Base-by-base conservation (phyloP, 1,284 basidiomycete genomes). In the Inonotus hispidus region DNA sequence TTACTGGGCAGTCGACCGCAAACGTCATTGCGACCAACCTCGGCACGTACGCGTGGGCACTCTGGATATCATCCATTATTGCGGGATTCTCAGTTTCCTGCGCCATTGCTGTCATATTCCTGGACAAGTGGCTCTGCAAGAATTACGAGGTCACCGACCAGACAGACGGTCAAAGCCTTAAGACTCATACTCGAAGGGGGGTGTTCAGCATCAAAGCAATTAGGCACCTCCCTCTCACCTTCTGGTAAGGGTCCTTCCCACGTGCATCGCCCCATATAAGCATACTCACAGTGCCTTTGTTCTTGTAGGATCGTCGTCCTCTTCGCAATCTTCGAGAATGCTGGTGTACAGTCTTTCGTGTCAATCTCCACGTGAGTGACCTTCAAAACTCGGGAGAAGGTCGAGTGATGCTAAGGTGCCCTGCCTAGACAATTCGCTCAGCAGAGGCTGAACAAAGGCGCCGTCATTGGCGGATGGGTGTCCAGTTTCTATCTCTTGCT, bases 401-500 rank as follows among this genome's bases (percentile, higher is more conserved):
- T 37, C 52, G 11, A n/a, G 29, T 23, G 25, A 56, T 29, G 29
- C 53, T 53, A 53, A 37, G 29, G 57, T 49, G 2, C 2, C 43
- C 49, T 54, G 29, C 13, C 3, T 39, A 71, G 68, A 32, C 76
- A 79, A 72, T 76, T 77, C 60, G 74, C 76, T 13, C 77, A 79
- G 63, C 77, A 79, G 63, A 70, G 77, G 3, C 67, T 79, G 53
- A 70, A 77, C 67, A 76, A 77, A 66, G 77, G 77, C 45, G 77
- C 77, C n/a, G 74, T 79, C 56, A 72, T 79, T 45, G 76, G 75
- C 16, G 77, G 77, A 61, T 79, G 77, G 77, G 77, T 78, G n/a
- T 77, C 77, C 4, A 77, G 75, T 64, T 75, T 79, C 68, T 79
- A 78, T 67, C 68, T 79, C 43, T 69, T 79, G 38, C 72, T 79